A percentile compares a stretch with the other conserved stretches of the same genome.
These are phyloP conservation scores for Spiromastix sp. DNA, from an alignment of 2,329 filamentous ascomycete species.

Conservation along the genomic window DNA sequence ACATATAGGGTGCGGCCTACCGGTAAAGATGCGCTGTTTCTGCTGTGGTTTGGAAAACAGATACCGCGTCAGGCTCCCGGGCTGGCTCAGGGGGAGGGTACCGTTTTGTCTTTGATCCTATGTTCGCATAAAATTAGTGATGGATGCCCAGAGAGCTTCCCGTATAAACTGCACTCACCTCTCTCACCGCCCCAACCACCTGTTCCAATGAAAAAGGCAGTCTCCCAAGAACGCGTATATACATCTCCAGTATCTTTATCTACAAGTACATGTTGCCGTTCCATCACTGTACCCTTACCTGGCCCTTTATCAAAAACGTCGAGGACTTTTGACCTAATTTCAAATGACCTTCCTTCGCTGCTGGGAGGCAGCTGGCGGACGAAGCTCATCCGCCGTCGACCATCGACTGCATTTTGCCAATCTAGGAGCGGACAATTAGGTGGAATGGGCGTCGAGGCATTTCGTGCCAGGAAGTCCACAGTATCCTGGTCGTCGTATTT, in stretches of 20 bases:
- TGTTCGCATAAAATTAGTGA: neutral
- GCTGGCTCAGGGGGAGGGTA: conserved; percentile 20
- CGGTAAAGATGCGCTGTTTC: conserved; percentile 68
- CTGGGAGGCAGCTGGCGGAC: conserved; percentile 62
- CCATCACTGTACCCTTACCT: conserved; percentile 68
- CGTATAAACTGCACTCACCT: conserved; percentile 37
- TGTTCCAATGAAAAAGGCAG: conserved; percentile 69
- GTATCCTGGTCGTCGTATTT: conserved; percentile 66
- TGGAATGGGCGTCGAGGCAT: conserved; percentile 55
- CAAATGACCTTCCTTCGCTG: conserved; percentile 61
- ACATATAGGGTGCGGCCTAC: no score
- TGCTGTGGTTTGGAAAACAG: conserved; percentile 57
- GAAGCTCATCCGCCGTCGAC: conserved; percentile 69
- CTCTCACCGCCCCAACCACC: conserved; percentile 78
- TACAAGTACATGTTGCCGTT: conserved; percentile 67
- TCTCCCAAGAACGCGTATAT: conserved; percentile 58
- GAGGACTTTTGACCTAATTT: conserved; percentile 64
- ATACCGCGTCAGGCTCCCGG: conserved; percentile 53
- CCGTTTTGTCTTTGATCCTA: conserved; percentile 22
- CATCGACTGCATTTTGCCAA: conserved; percentile 63
- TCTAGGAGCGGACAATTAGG: conserved; percentile 66
- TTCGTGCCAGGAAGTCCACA: conserved; percentile 69
- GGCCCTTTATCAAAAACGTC: conserved; percentile 72
- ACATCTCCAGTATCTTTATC: conserved; percentile 58
- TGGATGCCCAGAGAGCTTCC: neutral